These are phyloP conservation scores for Chaetomium cochliodes DNA, from an alignment of 495 filamentous ascomycete species.

Conservation along the genomic window DNA sequence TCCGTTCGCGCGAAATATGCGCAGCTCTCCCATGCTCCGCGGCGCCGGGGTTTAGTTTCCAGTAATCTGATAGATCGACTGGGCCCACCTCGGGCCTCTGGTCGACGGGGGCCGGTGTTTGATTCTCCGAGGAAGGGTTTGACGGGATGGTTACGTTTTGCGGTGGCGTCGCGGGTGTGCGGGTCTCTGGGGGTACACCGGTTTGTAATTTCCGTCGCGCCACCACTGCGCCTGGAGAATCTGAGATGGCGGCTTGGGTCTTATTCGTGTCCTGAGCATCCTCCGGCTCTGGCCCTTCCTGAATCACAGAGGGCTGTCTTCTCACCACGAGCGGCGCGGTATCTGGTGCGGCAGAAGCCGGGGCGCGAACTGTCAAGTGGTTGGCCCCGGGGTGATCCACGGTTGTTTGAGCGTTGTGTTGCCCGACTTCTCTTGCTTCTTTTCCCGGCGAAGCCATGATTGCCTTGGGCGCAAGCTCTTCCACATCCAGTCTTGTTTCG, in stretches of 20 bases:
- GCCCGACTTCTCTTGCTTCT: constrained; percentile 23
- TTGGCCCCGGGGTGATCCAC: neutral
- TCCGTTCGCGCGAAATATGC: constrained; percentile 28
- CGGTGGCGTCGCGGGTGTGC: neutral
- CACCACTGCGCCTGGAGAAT: constrained; percentile 39
- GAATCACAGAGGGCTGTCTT: constrained; percentile 62
- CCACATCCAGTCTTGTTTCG: neutral
- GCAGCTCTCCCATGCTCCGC: constrained; percentile 5
- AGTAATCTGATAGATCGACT: constrained; percentile 8
- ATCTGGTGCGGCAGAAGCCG: neutral
- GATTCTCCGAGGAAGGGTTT: neutral
- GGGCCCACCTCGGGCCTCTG: neutral
- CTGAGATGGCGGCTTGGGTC: constrained; percentile 23
- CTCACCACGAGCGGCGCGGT: constrained; percentile 27
- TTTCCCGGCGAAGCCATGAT: constrained; percentile 26
- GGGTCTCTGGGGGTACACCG: neutral
- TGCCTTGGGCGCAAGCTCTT: constrained; percentile 25
- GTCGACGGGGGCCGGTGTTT: neutral
- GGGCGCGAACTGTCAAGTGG: neutral
- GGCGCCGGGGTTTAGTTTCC: constrained; percentile 4
- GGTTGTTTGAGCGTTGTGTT: constrained; percentile 11
- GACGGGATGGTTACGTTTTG: neutral
- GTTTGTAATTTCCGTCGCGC: constrained; percentile 32
- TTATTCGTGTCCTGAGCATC: constrained; percentile 18
- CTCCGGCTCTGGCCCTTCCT: constrained; percentile 60